These are phyloP conservation scores for Calvatia gigantea DNA, from an alignment of 768 basidiomycete species.

Conservation along the genomic window DNA sequence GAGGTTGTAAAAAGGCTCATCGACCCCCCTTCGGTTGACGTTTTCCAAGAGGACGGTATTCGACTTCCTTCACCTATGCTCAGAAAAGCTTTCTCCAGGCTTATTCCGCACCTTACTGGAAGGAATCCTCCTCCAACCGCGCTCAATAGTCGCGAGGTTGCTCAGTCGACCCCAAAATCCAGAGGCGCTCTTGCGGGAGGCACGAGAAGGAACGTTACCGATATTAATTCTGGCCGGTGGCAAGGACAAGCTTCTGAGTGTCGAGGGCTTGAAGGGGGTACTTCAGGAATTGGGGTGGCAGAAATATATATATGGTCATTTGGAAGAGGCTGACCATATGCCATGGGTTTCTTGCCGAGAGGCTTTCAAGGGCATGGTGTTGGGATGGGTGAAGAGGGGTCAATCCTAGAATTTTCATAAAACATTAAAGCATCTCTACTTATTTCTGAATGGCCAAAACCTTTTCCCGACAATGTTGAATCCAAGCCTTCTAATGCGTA, in stretches of 20 bases:
- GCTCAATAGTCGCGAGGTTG: slow-evolving; percentile 18
- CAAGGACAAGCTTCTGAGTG: slow-evolving; percentile 21
- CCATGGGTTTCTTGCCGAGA: slow-evolving; percentile 23
- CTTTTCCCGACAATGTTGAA: no score
- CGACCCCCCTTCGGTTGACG: slow-evolving; percentile 20
- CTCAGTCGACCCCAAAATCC: slow-evolving; percentile 23
- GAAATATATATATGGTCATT: slow-evolving; percentile 17
- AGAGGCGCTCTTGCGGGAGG: slow-evolving; percentile 20
- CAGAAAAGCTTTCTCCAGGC: slow-evolving; percentile 13
- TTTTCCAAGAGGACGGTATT: slow-evolving; percentile 21
- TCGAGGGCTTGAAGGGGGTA: slow-evolving; percentile 19
- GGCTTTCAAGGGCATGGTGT: slow-evolving; percentile 20
- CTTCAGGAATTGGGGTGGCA: slow-evolving; percentile 22
- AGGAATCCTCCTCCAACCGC: slow-evolving; percentile 23
- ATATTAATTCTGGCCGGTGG: slow-evolving; percentile 23
- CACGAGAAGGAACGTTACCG: slow-evolving; percentile 20
- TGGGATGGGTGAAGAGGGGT: slow-evolving; percentile 19
- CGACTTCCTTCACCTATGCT: slow-evolving; percentile 17
- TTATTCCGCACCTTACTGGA: slow-evolving; percentile 21
- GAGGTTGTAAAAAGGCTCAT: slow-evolving; percentile 15
- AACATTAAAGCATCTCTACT: no score
- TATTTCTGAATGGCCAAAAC: no score
- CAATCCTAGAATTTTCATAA: no score
- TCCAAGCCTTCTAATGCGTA: no score
- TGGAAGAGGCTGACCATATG: slow-evolving; percentile 27